Base-by-base conservation (phyloP, 257 asterid genomes). In the Thymus quinquecostatus region DNA sequence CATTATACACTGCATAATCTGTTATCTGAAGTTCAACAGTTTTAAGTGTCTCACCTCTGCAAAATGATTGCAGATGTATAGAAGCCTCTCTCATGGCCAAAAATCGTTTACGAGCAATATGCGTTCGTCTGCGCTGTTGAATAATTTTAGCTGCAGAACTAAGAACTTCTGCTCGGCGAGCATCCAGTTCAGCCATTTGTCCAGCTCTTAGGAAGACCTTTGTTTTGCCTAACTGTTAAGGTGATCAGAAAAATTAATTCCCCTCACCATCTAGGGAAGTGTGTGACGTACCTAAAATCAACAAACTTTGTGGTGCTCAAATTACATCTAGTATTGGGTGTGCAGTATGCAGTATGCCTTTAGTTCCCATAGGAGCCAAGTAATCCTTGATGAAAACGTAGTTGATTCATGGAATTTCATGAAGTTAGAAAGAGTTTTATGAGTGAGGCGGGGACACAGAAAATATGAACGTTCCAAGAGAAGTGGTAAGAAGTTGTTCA, bases 151-250 rank as follows among this genome's bases (percentile, higher is more conserved):
- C 97, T 75, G 99, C 99, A 86, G 71, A 65, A 66, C 77, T 77
- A 64, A 95, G 93, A 82, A 91, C 97, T 88, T 95, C 97, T 48
- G 96, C 81, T 85, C 98, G 84, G 63, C 93, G 94, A 59, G 99
- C 96, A 86, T 95, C 98, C 75, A 95, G 69, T 72, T 92, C 99
- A 59, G 99, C 99, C 99, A 95, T 92, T 76, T 95, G 99, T 75
- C 99, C 98, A 51, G 98, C 99, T 87, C 99, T 87, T 70, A 95
- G 89, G 87, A 92, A 95, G 78, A 95, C 93, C 86, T 95, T 95
- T 60, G 98, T 92, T 86, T 88, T 95, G 50, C 99, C 99, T 30
- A 92, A 71, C 98, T 94, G 99, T 66, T 38, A 60, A 74, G 64
- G 75, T 75, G 68, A 65, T 44, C 11, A 71, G 63, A 59, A 66